phyloP scores from a whole-genome alignment of 2,329 filamentous ascomycete species.

The Diaporthe ilicicola region DNA sequence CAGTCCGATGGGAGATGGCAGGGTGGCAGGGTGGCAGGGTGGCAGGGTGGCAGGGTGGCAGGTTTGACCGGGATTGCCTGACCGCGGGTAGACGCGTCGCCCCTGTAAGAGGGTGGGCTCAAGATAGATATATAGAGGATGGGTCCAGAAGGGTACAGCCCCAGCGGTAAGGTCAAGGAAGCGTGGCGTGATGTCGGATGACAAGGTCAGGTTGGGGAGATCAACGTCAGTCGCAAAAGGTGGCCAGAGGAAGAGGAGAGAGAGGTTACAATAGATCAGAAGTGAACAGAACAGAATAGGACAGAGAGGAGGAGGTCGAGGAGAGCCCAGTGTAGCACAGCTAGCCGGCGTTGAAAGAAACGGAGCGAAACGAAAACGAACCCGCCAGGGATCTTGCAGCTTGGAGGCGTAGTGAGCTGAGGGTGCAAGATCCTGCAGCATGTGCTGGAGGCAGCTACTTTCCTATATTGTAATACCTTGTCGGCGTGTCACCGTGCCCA shows the following conservation, averaged over 20 bases:
- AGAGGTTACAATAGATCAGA: no score
- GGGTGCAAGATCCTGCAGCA: slow-evolving; percentile 13
- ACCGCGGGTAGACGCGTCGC: slow-evolving; percentile 17
- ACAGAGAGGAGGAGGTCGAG: background rate
- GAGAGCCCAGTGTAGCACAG: background rate
- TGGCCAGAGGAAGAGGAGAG: no score
- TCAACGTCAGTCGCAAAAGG: no score
- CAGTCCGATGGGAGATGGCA: background rate
- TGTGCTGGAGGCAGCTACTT: slow-evolving; percentile 10
- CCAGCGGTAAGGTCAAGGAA: no score
- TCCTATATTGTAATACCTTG: background rate
- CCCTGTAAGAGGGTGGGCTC: background rate
- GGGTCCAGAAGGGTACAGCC: background rate
- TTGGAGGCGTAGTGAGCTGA: background rate
- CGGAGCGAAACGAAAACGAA: background rate
- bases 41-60: background rate
- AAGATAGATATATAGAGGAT: background rate
- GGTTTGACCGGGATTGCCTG: slow-evolving; percentile 7
- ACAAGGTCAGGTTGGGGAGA: no score
- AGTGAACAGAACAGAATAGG: no score
- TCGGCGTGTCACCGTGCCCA: slow-evolving; percentile 8
- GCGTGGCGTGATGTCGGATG: no score
- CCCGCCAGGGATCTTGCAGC: slow-evolving; percentile 16
- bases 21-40: background rate
- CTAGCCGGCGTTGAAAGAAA: background rate